Evolutionary conservation across 1,284 basidiomycete species (phyloP).

Genomic region (Apiotrichum akiyoshidainum): DNA sequence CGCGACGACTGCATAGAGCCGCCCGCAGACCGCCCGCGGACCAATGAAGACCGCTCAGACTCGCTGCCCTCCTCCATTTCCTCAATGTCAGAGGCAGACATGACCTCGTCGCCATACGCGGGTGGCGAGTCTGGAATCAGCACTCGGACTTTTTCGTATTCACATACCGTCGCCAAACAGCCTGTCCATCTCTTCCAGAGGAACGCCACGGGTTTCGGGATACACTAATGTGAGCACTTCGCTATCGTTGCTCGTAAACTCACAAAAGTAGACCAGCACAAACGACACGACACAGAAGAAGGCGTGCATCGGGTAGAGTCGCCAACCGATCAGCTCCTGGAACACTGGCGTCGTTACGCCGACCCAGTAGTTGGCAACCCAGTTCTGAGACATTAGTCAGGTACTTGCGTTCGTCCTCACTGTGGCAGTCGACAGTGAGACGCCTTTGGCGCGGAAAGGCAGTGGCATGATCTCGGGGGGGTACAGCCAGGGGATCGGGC

Average conservation of each 20-base stretch:
- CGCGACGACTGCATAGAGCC: conserved; percentile 36
- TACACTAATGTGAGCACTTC: conserved; percentile 35
- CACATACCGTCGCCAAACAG: conserved; percentile 41
- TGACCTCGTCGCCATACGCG: conserved; percentile 20
- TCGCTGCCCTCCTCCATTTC: conserved; percentile 28
- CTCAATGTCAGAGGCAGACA: conserved; percentile 6
- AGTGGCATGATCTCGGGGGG: conserved; percentile 93
- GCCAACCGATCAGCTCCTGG: conserved; percentile 87
- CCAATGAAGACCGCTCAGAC: conserved; percentile 64
- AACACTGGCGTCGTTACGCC: conserved; percentile 84
- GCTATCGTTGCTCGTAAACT: background rate
- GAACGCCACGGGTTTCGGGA: conserved; percentile 56
- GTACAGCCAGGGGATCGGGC: conserved; percentile 63
- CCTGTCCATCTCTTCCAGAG: conserved; percentile 57
- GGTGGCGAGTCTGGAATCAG: conserved; percentile 6
- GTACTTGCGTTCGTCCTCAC: conserved; percentile 34
- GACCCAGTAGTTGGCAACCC: conserved; percentile 66
- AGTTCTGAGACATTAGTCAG: conserved; percentile 51
- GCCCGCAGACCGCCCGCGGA: conserved; percentile 42
- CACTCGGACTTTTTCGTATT: background rate
- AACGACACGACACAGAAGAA: conserved; percentile 90
- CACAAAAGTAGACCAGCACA: conserved; percentile 56
- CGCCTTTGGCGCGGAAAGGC: conserved; percentile 85
- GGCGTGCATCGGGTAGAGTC: conserved; percentile 92
- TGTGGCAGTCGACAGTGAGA: conserved; percentile 83